Evolutionary conservation across 2,329 filamentous ascomycete species (phyloP), one percentile per base, ranked within the genome.

Genomic region (Acephala macrosclerotiorum): DNA sequence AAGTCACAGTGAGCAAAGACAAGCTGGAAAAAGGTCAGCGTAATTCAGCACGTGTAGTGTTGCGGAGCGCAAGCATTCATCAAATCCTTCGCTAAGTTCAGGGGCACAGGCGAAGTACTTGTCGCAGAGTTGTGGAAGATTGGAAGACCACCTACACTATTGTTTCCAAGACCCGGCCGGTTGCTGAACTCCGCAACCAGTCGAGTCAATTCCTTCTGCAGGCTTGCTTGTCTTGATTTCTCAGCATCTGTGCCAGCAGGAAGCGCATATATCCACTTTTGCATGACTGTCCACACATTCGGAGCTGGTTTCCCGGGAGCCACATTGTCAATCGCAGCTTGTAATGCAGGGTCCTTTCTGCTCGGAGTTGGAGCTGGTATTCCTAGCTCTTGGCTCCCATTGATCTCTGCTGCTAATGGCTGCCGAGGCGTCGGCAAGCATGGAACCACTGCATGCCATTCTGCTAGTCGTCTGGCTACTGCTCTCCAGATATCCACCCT

Each of bases 1-100:
- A 99, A 87, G 79, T 99, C 96, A 83, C 94, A 97, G 80, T 98
- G 95, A 69, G 92, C 91, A 82, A 98, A 97, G 57, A 98, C 89
- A 72, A 97, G 89, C 87, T 94, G 78, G 26, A 55, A 11, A n/a
- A 60, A 60, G 58, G 68, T 76, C 66, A 73, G 73, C 60, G 49
- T 20, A 63, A 64, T 42, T 58, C 22, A 53, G 49, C 11, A 29
- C 26, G 22, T 61, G 25, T 35, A 29, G 26, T 7, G 22, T 29
- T 5, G 12, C 22, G 25, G 14, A 53, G 25, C 12, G 18, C 49
- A 53, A 33, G 49, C 26, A 29, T 12, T 53, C 29, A 22, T 29
- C 16, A 18, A 53, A 18, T 11, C 18, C 25, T 53, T 53, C 49
- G 49, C 49, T 53, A 53, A 53, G 12, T 14, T 53, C 22, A 53